Evolutionary conservation across 176 grass and related monocot species (phyloP), one percentile per base, ranked within the genome.

Genomic region (Canna indica): DNA sequence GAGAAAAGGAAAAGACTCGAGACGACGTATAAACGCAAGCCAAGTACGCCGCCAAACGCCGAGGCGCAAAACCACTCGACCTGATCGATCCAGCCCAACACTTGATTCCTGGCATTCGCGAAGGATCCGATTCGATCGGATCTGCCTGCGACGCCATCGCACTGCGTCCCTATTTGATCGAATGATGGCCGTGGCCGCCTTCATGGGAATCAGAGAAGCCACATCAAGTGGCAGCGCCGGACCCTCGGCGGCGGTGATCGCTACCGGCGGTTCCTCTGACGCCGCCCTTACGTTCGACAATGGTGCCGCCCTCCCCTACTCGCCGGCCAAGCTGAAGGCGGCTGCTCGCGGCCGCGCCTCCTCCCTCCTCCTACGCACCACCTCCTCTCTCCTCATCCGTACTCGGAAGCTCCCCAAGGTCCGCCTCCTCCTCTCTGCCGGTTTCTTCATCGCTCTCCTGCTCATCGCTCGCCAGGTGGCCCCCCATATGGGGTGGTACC

Each of bases 251-350:
- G 30, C 31, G 62, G 62, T 17, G 7, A 36, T 10, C 33, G 17
- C 7, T 3, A 11, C 62, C 7, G 62, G 62, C 16, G 31, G 14
- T 3, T 36, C 63, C 18, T 3, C 63, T 0, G 63, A 16, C 35
- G 35, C 7, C 9, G 63, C 5, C 1, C 35, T 66, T 36, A 24
- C 7, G 34, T 66, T 13, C 35, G 63, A 16, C 63, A 11, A 39
- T 20, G 63, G 33, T 66, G 22, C 33, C 63, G 33, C 22, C 6
- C 63, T 39, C 5, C 63, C 34, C 34, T 41, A 38, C 63, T 66
- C 63, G 10, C 34, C 22, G 63, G 63, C 63, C 9, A 66, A 66
- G 63, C 7, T 66, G 63, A 66, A 66, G 63, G 63, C 63, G 20
- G 63, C 35, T 15, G 17, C 63, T 1, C 33, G 63, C 7, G 63